Evolutionary conservation across 257 asterid species (phyloP).

Genomic region (Lycium barbarum): DNA sequence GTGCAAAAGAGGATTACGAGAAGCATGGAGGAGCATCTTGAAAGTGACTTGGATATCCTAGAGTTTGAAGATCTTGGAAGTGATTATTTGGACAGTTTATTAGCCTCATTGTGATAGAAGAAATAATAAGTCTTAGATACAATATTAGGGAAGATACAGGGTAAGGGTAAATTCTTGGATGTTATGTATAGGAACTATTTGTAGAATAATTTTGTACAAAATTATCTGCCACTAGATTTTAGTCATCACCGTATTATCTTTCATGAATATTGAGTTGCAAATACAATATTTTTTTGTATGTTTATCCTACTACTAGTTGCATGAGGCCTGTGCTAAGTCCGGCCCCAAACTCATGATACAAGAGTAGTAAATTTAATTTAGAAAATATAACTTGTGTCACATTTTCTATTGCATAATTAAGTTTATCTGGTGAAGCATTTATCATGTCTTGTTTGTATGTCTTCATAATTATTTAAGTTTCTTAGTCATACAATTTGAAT

Average conservation of each 20-base stretch:
- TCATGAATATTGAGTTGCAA: neutral
- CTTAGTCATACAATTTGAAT: too few relatives aligned
- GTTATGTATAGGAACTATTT: neutral
- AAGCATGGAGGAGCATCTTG: conserved; percentile 32
- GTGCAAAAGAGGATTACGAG: conserved; percentile 34
- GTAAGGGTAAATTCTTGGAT: neutral
- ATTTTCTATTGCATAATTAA: too few relatives aligned
- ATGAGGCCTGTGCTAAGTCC: too few relatives aligned
- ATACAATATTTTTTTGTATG: neutral
- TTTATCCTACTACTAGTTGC: neutral
- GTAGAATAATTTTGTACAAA: conserved; percentile 5
- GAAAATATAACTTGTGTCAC: too few relatives aligned
- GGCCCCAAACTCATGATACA: too few relatives aligned
- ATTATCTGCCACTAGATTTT: neutral
- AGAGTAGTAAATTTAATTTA: too few relatives aligned
- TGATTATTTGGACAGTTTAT: conserved; percentile 65
- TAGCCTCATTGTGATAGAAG: conserved; percentile 39
- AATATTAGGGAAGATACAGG: neutral
- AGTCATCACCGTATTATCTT: neutral
- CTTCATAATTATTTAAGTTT: too few relatives aligned
- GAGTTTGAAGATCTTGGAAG: conserved; percentile 67
- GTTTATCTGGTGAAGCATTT: too few relatives aligned
- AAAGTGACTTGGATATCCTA: conserved; percentile 38
- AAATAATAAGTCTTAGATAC: neutral
- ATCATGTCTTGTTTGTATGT: too few relatives aligned